Evolutionary conservation across 805 yeast species (phyloP), one percentile per base, ranked within the genome.

Genomic region (Candida chauliodis): DNA sequence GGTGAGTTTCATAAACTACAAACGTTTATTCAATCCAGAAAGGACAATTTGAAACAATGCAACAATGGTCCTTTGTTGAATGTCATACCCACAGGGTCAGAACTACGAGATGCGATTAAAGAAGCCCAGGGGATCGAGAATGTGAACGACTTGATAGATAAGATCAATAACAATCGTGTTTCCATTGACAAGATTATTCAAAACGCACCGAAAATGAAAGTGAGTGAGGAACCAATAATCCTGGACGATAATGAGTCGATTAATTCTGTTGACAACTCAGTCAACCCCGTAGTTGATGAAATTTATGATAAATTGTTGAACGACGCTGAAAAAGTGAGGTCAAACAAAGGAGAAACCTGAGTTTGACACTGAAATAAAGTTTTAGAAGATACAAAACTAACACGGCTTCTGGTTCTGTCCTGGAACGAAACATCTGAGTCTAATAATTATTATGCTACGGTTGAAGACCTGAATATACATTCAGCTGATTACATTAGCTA

Each of bases 1-100:
- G 97, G 96, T 50, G 95, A 85, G 53, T 73, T 88, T 46, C 96
- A 86, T 58, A 79, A 84, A 61, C 79, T 88, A 80, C 95, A 95
- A 14, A 78, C 79, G 52, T 85, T 78, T 51, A 80, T 87, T 47
- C 84, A 81, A 54, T 32, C 36, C 1, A 23, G 27, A 9, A 39
- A 36, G 13, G 28, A 35, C 22, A 47, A 48, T 4, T 25, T 25
- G 5, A 27, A 33, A 13, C 15, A 14, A 14, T 15, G 4, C n/a
- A 41, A 43, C 14, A 30, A 15, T 26, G 26, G 10, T 11, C 69
- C 71, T 4, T 48, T 56, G 4, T 53, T 68, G 22, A 57, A 64
- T 36, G 63, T 59, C 4, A 59, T 76, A 37, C 82, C 82, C 1
- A 71, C 79, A 0, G 81, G 81, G 1, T 58, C 73, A 1, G 76